Percentiles rank a stretch among this genome's conserved stretches.
Evolutionary conservation across 1,139 yeast genomes (phyloP).

Genomic region (Kurtzmaniella quercitrusa): DNA sequence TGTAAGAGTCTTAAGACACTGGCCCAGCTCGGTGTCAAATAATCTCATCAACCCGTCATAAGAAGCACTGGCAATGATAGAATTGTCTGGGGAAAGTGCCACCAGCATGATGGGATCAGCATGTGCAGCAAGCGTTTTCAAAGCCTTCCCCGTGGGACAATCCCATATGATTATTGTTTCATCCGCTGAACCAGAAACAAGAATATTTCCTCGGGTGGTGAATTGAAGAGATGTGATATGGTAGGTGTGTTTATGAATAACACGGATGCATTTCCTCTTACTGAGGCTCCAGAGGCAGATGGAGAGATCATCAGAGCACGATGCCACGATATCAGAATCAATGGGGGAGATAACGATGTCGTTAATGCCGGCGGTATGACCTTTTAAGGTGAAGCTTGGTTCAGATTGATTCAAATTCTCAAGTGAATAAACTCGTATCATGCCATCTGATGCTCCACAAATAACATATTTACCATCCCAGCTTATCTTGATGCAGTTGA

Average conservation of each 20-base stretch:
- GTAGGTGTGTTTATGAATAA: slow-evolving; percentile 77
- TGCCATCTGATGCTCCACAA: neutral
- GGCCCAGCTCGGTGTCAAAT: slow-evolving; percentile 87
- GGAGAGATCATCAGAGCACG: slow-evolving; percentile 85
- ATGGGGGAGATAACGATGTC: slow-evolving; percentile 71
- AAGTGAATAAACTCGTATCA: neutral
- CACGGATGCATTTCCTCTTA: slow-evolving; percentile 49
- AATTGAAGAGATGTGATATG: slow-evolving; percentile 75
- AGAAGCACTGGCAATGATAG: slow-evolving; percentile 82
- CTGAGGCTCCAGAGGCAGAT: slow-evolving; percentile 67
- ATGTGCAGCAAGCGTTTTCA: slow-evolving; percentile 87
- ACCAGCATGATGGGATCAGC: slow-evolving; percentile 84
- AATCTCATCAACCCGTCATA: slow-evolving; percentile 87
- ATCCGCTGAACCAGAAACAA: slow-evolving; percentile 83
- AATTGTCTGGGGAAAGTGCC: slow-evolving; percentile 72
- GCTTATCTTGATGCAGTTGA: neutral
- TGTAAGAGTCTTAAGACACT: slow-evolving; percentile 84
- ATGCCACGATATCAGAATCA: slow-evolving; percentile 67
- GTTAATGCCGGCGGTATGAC: slow-evolving; percentile 68
- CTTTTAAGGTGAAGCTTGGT: slow-evolving; percentile 31
- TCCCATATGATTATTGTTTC: slow-evolving; percentile 94
- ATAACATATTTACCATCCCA: neutral
- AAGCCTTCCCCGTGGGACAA: slow-evolving; percentile 60
- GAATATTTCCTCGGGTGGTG: slow-evolving; percentile 69
- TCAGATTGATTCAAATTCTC: neutral